Base-by-base conservation (phyloP, 306 rosid species). In the Inga leiocalycina region DNA sequence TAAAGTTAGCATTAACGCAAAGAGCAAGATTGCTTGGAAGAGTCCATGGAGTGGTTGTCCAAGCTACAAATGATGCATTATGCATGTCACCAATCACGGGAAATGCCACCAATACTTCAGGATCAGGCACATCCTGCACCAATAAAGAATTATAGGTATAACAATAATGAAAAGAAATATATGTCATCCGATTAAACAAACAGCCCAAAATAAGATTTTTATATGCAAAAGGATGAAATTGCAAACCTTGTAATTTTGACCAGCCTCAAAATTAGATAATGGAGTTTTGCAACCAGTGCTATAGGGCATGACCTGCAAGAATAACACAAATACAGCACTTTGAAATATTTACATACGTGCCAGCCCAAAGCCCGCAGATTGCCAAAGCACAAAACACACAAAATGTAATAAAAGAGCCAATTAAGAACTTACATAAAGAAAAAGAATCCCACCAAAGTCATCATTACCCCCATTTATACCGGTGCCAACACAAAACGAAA, bases 31-130 rank as follows among this genome's bases (percentile, higher is more conserved):
- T 92, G 82, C 99, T 96, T 0, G 99, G 98, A 89, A 96, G 99
- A 54, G 99, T 96, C 99, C 99, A 96, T 35, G 98, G 98, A 77
- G 99, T 96, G 2, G 99, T 96, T 19, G 99, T 96, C 99, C 98
- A 96, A 81, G 99, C 98, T 70, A 96, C 97, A 88, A 96, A 91
- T 78, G 88, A 88, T 34, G 98, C 98, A 84, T 84, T 88, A 46
- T 91, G 84, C 8, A 82, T 85, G 87, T 96, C 99, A 4, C 76
- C 97, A 70, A 93, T 27, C 35, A 88, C 81, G 15, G 99, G 99
- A 87, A 96, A 93, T 49, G 99, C 56, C 92, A 93, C 87, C 90
- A 91, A 86, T 32, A 96, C 84, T 87, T 95, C 99, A 57, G 97
- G 96, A 89, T 93, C 99, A 83, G 94, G 88, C 19, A 96, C 98